Evolutionary conservation across 2,329 filamentous ascomycete genomes (phyloP).

Genomic region (Ceratocystis variospora): DNA sequence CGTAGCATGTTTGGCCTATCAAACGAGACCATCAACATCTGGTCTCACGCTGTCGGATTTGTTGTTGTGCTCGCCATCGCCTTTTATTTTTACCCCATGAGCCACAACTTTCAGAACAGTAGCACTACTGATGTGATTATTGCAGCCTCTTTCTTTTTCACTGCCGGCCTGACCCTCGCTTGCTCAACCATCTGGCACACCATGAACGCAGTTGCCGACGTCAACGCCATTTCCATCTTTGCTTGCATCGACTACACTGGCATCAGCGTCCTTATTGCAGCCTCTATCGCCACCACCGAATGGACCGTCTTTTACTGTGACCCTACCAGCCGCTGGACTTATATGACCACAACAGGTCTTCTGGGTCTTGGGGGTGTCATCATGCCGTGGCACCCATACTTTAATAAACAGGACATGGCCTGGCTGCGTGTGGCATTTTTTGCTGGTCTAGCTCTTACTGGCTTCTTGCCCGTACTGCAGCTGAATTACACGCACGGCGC

Average conservation of each 20-base stretch:
- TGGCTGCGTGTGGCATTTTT: slow-evolving; percentile 91
- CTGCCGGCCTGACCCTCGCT: slow-evolving; percentile 83
- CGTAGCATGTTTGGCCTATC: slow-evolving; percentile 70
- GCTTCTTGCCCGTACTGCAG: slow-evolving; percentile 78
- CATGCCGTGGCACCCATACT: slow-evolving; percentile 87
- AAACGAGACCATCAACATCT: slow-evolving; percentile 96
- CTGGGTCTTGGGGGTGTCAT: slow-evolving; percentile 80
- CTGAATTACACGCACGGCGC: slow-evolving; percentile 63
- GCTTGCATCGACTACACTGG: slow-evolving; percentile 98
- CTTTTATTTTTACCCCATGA: slow-evolving; percentile 90
- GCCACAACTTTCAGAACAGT: slow-evolving; percentile 71
- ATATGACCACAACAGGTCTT: slow-evolving; percentile 67
- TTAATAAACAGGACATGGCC: slow-evolving; percentile 84
- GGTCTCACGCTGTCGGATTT: slow-evolving; percentile 87
- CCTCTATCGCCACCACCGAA: slow-evolving; percentile 94
- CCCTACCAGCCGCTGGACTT: slow-evolving; percentile 68
- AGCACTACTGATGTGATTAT: slow-evolving; percentile 82
- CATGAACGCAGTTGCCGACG: slow-evolving; percentile 91
- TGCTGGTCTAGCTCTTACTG: slow-evolving; percentile 71
- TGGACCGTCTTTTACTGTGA: slow-evolving; percentile 99
- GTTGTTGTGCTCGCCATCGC: slow-evolving; percentile 75
- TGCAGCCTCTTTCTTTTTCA: slow-evolving; percentile 88
- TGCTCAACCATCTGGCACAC: slow-evolving; percentile 98
- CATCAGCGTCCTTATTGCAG: slow-evolving; percentile 85
- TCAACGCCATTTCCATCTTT: slow-evolving; percentile 81